A percentile compares a stretch with the other conserved stretches of the same genome.
phyloP scores from a whole-genome alignment of 768 basidiomycete species.

The Favolaschia claudopus region DNA sequence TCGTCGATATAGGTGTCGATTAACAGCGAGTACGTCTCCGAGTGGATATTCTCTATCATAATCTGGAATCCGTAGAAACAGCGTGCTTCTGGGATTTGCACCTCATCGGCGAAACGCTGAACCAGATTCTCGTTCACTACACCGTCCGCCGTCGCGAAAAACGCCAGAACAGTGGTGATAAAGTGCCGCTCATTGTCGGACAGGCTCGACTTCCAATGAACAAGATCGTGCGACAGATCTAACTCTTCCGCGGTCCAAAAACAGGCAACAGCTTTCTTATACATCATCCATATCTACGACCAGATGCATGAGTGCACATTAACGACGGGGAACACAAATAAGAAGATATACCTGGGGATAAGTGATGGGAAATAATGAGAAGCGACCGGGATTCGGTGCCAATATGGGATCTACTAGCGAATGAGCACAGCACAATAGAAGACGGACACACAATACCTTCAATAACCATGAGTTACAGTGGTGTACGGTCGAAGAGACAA shows the following conservation, averaged over 20 bases:
- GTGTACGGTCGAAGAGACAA: too few relatives aligned
- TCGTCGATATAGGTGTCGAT: constrained; percentile 96
- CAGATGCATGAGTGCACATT: too few relatives aligned
- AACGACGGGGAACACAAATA: too few relatives aligned
- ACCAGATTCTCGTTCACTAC: constrained; percentile 96
- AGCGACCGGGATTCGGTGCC: too few relatives aligned
- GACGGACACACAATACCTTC: too few relatives aligned
- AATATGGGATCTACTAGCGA: too few relatives aligned
- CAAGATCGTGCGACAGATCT: neutral
- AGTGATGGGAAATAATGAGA: too few relatives aligned
- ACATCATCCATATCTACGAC: neutral
- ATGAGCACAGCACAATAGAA: too few relatives aligned
- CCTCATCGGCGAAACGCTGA: constrained; percentile 90
- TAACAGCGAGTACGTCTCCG: constrained; percentile 93
- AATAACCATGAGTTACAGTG: too few relatives aligned
- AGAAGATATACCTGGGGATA: too few relatives aligned
- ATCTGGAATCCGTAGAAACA: constrained; percentile 98
- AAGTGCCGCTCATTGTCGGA: constrained; percentile 80
- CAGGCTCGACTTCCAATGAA: neutral
- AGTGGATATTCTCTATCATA: constrained; percentile 98
- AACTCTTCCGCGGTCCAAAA: constrained; percentile 1
- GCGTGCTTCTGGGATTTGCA: constrained; percentile 89
- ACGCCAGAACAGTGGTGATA: constrained; percentile 89
- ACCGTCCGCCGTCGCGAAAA: constrained; percentile 94
- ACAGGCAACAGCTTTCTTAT: neutral